These are phyloP conservation scores for Parasitella parasitica DNA, from an alignment of 371 early-diverging fungal genomes.

Conservation along the genomic window DNA sequence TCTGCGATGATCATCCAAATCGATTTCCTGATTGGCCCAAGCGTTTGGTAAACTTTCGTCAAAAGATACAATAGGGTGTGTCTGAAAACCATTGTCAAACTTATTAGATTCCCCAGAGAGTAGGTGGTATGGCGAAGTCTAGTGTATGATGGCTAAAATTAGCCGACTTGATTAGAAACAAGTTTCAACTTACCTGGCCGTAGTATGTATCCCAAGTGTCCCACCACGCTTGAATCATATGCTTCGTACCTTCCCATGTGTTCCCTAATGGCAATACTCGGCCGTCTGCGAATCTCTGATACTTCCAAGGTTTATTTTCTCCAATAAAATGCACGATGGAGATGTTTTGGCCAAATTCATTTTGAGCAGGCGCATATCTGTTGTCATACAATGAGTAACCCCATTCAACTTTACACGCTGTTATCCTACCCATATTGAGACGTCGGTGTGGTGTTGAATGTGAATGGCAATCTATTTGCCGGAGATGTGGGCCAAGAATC, in stretches of 20 bases:
- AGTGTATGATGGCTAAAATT: background rate
- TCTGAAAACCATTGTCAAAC: slow-evolving; percentile 21
- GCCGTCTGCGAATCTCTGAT: slow-evolving; percentile 66
- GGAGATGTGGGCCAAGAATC: slow-evolving; percentile 70
- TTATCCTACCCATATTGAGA: slow-evolving; percentile 73
- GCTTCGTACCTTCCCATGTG: slow-evolving; percentile 48
- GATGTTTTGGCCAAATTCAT: slow-evolving; percentile 65
- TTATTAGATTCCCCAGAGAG: slow-evolving; percentile 2
- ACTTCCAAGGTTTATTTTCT: slow-evolving; percentile 86
- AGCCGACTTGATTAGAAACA: background rate
- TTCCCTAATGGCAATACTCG: slow-evolving; percentile 45
- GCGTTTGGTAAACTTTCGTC: slow-evolving; percentile 34
- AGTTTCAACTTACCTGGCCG: slow-evolving; percentile 34
- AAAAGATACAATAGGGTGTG: slow-evolving; percentile 23
- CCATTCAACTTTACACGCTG: background rate
- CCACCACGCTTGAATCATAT: slow-evolving; percentile 72
- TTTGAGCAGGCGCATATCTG: slow-evolving; percentile 76
- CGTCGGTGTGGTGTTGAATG: slow-evolving; percentile 90
- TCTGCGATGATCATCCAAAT: slow-evolving; percentile 27
- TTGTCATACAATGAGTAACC: background rate
- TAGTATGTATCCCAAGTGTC: slow-evolving; percentile 63
- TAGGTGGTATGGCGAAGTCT: slow-evolving; percentile 23
- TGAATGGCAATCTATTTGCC: slow-evolving; percentile 79
- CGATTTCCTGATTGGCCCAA: slow-evolving; percentile 31
- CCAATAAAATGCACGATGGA: slow-evolving; percentile 92